Conservation (phyloP, 768 basidiomycete species). For the Gymnopilus junonius region DNA sequence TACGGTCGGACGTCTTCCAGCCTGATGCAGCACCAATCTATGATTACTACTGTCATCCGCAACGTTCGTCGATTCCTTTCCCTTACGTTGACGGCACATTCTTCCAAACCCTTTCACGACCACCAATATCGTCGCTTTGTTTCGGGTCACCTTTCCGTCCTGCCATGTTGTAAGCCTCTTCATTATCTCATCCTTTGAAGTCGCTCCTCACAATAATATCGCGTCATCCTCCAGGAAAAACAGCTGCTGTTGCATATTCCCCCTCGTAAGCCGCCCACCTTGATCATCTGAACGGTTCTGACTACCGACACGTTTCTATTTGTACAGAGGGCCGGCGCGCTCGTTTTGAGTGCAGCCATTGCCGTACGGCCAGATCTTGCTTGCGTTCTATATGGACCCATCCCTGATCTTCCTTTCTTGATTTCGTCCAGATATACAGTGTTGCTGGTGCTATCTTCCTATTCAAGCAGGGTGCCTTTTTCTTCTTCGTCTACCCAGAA, state of each 20-base stretch:
- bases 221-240: constrained; percentile 70
- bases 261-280: constrained; percentile 58
- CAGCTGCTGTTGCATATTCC: constrained; percentile 75
- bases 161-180: not conserved
- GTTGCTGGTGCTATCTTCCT: constrained; percentile 68
- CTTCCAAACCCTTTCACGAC: too few relatives aligned
- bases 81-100: too few relatives aligned
- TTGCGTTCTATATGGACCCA: constrained; percentile 4
- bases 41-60: too few relatives aligned
- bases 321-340: constrained; percentile 70
- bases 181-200: too few relatives aligned
- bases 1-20: too few relatives aligned
- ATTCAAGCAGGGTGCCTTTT: constrained; percentile 60
- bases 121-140: too few relatives aligned
- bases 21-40: too few relatives aligned
- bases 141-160: not conserved
- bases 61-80: too few relatives aligned
- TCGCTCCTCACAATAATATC: too few relatives aligned
- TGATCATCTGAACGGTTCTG: not conserved
- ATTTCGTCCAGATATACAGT: constrained; percentile 58
- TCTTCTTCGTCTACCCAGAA: constrained; percentile 72
- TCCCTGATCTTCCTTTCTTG: constrained; percentile 7
- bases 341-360: constrained; percentile 68
- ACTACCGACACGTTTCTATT: constrained; percentile 21
- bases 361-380: constrained; percentile 49